Conservation (phyloP, 1,284 basidiomycete species). For the Coniferiporia sulphurascens region DNA sequence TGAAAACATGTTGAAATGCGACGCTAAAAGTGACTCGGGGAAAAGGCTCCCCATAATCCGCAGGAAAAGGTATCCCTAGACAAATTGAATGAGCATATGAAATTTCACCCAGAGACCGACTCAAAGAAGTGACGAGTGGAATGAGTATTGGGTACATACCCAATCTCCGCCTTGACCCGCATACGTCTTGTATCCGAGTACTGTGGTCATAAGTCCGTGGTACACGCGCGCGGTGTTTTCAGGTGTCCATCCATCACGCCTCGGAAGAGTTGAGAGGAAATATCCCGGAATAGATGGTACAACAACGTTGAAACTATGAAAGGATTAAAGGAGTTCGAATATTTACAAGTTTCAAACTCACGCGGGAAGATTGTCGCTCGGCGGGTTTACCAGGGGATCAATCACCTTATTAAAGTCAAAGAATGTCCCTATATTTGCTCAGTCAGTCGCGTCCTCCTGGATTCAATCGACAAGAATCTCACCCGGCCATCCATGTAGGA, state of each 20-base stretch:
- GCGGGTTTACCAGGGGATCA: slow-evolving; percentile 21
- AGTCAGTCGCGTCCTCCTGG: neutral
- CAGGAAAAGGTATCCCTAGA: slow-evolving; percentile 21
- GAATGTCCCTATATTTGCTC: slow-evolving; percentile 20
- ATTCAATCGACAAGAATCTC: neutral
- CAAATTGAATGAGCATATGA: neutral
- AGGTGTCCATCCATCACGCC: slow-evolving; percentile 20
- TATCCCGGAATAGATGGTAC: slow-evolving; percentile 25
- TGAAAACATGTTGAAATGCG: slow-evolving; percentile 25
- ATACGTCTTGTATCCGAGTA: slow-evolving; percentile 24
- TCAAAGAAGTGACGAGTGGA: neutral
- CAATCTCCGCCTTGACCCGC: slow-evolving; percentile 25
- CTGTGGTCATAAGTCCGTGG: slow-evolving; percentile 23
- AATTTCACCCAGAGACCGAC: neutral
- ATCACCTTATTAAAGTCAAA: slow-evolving; percentile 27
- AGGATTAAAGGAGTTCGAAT: neutral
- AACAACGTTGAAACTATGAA: slow-evolving; percentile 23
- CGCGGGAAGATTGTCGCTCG: slow-evolving; percentile 20
- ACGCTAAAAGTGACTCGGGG: slow-evolving; percentile 15
- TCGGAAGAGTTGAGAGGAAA: slow-evolving; percentile 22
- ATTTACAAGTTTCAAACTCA: slow-evolving; percentile 14
- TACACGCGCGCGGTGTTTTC: slow-evolving; percentile 22
- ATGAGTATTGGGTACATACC: slow-evolving; percentile 10
- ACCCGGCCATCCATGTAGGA: slow-evolving; percentile 27
- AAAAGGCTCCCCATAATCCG: slow-evolving; percentile 19